phyloP scores from a whole-genome alignment of 148 eudicot genomes.

The Vaccinium myrtillus region DNA sequence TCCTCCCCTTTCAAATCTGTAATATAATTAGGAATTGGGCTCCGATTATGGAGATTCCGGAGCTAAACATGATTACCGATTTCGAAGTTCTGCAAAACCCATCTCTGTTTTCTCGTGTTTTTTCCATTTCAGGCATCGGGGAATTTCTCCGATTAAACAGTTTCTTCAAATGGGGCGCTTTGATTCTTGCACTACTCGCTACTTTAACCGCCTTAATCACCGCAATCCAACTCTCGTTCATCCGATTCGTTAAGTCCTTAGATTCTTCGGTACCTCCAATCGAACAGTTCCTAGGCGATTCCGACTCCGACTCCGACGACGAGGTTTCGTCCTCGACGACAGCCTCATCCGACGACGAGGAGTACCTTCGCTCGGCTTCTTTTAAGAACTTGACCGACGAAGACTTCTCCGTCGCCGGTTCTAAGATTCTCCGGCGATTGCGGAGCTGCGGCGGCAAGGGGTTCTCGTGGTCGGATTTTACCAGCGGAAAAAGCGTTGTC shows the following conservation, averaged over 20 bases:
- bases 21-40: neutral
- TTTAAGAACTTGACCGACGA: constrained; percentile 18
- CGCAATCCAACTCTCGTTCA: constrained; percentile 35
- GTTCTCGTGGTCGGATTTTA: constrained; percentile 48
- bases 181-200: constrained; percentile 56
- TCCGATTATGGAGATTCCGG: constrained; percentile 50
- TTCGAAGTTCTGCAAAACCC: constrained; percentile 59
- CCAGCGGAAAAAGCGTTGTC: constrained; percentile 60
- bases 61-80: constrained; percentile 50
- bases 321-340: constrained; percentile 33
- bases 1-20: too few species aligned
- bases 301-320: constrained; percentile 39
- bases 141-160: constrained; percentile 29
- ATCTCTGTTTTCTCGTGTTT: constrained; percentile 39
- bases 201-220: constrained; percentile 47
- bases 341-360: constrained; percentile 31
- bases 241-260: constrained; percentile 25
- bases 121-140: constrained; percentile 36
- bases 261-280: constrained; percentile 33
- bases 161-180: constrained; percentile 72
- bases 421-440: constrained; percentile 29
- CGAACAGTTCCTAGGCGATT: constrained; percentile 29
- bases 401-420: constrained; percentile 53
- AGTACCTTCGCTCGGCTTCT: constrained; percentile 23
- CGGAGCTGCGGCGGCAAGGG: constrained; percentile 4